phyloP scores from a whole-genome alignment of 257 asterid genomes.

The Verbascum thapsus region DNA sequence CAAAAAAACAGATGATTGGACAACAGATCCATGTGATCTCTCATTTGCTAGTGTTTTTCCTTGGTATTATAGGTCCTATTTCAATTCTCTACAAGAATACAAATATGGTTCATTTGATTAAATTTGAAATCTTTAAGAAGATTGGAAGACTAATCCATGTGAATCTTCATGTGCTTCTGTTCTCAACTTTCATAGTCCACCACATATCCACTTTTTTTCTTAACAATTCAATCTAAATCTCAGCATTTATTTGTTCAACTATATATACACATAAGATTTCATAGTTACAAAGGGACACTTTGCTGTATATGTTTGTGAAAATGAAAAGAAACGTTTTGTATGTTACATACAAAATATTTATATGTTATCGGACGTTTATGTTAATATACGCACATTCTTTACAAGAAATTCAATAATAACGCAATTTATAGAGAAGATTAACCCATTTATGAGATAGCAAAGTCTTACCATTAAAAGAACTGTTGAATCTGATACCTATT shows the following conservation, averaged over 20 bases:
- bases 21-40: constrained; percentile 9
- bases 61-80: neutral
- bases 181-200: constrained; percentile 6
- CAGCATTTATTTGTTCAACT: no score
- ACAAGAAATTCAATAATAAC: no score
- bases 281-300: constrained; percentile 26
- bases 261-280: neutral
- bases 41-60: neutral
- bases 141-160: constrained; percentile 17
- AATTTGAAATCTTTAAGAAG: no score
- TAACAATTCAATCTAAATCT: neutral
- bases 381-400: no score
- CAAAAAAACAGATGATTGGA: neutral
- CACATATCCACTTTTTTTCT: neutral
- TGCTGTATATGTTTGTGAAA: constrained; percentile 26
- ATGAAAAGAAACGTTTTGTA: constrained; percentile 12
- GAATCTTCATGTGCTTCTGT: constrained; percentile 33
- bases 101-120: no score
- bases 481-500: no score
- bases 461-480: no score
- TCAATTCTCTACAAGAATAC: no score
- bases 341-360: no score
- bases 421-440: no score
- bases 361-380: no score
- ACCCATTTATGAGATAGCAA: no score